Evolutionary conservation across 345 rosid species (phyloP), one percentile per base, ranked within the genome.

Genomic region (Gossypium australe): DNA sequence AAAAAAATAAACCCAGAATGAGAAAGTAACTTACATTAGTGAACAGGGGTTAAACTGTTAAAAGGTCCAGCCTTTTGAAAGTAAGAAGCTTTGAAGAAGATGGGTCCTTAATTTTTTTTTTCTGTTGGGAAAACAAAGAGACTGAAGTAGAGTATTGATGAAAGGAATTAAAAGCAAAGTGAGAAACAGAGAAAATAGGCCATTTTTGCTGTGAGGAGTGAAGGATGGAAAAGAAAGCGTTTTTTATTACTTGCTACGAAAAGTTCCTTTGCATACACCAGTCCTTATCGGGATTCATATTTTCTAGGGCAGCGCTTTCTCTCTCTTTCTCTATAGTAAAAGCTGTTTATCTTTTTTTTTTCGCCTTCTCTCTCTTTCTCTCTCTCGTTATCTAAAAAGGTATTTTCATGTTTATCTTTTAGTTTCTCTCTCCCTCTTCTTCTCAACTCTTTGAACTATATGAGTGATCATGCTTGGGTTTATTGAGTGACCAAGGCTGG

Each of bases 11-110:
- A 45, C 7, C 14, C 51, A 75, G 63, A 57, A 58, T 48, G n/a
- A 70, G 57, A 56, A 72, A 51, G 22, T 49, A 72, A 72, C 83
- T 81, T 77, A 68, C 81, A 70, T 74, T 71, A 78, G 72, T 29
- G 38, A 78, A 49, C 29, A 29, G 44, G 24, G 74, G 65, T 70
- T 60, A 71, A 71, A 57, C 62, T 22, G 29, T 57, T 57, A 57
- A 57, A 34, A 67, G 56, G 63, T 65, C 72, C 60, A 80, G 25
- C 77, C 69, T 48, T 77, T 76, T 56, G 59, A 58, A 20, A 74
- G 24, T 56, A 38, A 75, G 55, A 27, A 77, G 58, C 58, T 24
- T 29, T 24, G 27, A 41, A 17, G 14, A 48, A 48, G 27, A 52
- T 29, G 61, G 61, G 47, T 41, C 43, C 38, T 64, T 34, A 9